phyloP scores from a whole-genome alignment of 164 flowering plant genomes.

The Tetrastigma voinierianum region DNA sequence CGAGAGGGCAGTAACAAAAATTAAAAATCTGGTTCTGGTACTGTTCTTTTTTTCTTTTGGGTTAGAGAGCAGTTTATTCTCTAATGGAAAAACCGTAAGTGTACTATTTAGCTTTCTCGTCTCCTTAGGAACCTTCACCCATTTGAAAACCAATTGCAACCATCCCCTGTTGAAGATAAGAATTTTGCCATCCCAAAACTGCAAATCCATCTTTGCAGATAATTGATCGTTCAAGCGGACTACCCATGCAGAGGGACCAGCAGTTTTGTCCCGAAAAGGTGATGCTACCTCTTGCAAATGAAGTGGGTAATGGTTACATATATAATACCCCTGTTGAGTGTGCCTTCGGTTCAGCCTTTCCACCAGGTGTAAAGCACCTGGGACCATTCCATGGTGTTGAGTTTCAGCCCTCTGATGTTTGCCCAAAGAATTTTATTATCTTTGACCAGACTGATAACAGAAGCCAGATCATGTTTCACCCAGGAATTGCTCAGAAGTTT shows the following conservation, averaged over 20 bases:
- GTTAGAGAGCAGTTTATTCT: constrained; percentile 16
- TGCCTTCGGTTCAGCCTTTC: constrained; percentile 25
- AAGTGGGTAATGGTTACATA: constrained; percentile 28
- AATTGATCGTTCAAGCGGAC: background rate
- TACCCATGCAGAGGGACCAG: constrained; percentile 45
- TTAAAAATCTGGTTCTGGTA: constrained; percentile 13
- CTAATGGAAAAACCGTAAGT: constrained; percentile 17
- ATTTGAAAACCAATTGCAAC: background rate
- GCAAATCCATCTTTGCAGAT: constrained; percentile 10
- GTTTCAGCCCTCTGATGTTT: constrained; percentile 54
- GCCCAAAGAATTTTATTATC: constrained; percentile 71
- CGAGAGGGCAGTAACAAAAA: constrained; percentile 19
- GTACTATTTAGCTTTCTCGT: constrained; percentile 17
- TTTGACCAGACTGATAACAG: constrained; percentile 61
- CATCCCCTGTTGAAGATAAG: background rate
- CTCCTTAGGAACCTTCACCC: constrained; percentile 17
- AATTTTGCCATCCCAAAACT: constrained; percentile 1
- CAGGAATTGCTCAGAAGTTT: constrained; percentile 46
- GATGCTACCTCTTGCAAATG: constrained; percentile 28
- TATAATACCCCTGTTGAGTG: constrained; percentile 29
- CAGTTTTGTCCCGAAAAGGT: constrained; percentile 25
- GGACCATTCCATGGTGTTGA: constrained; percentile 47
- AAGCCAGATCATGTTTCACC: constrained; percentile 69
- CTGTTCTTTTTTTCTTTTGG: constrained; percentile 18
- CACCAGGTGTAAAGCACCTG: constrained; percentile 25